A percentile compares a stretch with the other conserved stretches of the same genome.
These are phyloP conservation scores for Cutaneotrichosporon mucoides DNA, from an alignment of 1,284 basidiomycete genomes.

Conservation along the genomic window DNA sequence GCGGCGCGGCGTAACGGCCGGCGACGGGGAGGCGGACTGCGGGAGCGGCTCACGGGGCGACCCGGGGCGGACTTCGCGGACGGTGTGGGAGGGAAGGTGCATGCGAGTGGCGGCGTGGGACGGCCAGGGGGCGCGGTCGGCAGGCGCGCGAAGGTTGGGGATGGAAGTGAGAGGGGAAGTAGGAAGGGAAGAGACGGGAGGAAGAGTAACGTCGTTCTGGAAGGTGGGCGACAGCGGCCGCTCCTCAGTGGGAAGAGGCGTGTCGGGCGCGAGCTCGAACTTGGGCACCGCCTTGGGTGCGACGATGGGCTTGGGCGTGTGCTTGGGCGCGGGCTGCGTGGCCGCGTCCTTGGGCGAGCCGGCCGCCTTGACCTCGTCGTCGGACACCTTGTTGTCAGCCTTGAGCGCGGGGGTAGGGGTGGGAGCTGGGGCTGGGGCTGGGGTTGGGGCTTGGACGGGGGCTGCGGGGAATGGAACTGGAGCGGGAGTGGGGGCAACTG, in stretches of 20 bases:
- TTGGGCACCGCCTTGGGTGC: background rate
- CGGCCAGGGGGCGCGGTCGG: conserved; percentile 3
- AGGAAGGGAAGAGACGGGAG: background rate
- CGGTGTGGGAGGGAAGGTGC: background rate
- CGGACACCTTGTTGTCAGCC: background rate
- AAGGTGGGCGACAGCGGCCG: background rate
- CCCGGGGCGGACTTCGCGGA: conserved; percentile 1
- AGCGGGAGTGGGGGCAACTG: background rate
- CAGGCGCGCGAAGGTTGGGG: background rate
- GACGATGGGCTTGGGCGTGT: background rate
- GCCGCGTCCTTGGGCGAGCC: no score
- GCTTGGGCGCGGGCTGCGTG: background rate
- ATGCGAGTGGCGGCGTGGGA: conserved; percentile 3
- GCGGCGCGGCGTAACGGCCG: background rate
- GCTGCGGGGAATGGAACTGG: background rate
- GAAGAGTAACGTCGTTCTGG: background rate
- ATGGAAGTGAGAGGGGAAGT: background rate
- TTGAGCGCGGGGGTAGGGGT: background rate
- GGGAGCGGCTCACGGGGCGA: background rate
- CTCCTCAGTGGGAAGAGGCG: background rate
- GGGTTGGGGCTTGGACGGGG: background rate
- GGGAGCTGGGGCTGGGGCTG: background rate
- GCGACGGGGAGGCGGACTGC: background rate
- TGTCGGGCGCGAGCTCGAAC: conserved; percentile 2
- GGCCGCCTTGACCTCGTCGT: background rate